Evolutionary conservation across 805 yeast species (phyloP).

Genomic region (Grigorovia yakushimaensis): DNA sequence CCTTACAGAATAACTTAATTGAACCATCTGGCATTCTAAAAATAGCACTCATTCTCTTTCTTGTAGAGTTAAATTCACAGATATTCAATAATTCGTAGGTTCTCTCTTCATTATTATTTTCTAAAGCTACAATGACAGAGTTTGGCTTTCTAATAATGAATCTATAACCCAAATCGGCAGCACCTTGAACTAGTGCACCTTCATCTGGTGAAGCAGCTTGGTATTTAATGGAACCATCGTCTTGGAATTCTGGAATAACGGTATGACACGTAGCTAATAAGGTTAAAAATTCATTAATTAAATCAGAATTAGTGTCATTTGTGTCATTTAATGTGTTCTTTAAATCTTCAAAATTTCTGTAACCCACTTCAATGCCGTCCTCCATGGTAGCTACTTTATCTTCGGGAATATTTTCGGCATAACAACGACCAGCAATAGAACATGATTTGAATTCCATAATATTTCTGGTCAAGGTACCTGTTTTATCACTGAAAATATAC

Average conservation of each 20-base stretch:
- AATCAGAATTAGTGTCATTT: constrained; percentile 25
- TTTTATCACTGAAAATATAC: constrained; percentile 91
- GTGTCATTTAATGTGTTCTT: constrained; percentile 36
- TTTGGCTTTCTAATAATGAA: constrained; percentile 82
- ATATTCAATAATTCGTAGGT: constrained; percentile 76
- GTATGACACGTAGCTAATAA: constrained; percentile 91
- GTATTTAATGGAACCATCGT: constrained; percentile 62
- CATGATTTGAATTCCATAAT: constrained; percentile 95
- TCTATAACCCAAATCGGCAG: constrained; percentile 76
- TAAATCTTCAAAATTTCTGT: constrained; percentile 58
- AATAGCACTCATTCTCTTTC: constrained; percentile 95
- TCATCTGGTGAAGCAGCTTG: constrained; percentile 99
- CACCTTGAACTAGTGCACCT: constrained; percentile 97
- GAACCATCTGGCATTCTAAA: constrained; percentile 91
- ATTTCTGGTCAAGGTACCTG: constrained; percentile 93
- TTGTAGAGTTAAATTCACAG: constrained; percentile 94
- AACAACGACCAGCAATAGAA: constrained; percentile 85
- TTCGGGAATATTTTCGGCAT: constrained; percentile 83
- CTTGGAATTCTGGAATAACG: constrained; percentile 81
- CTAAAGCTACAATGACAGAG: constrained; percentile 55
- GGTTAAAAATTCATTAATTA: constrained; percentile 70
- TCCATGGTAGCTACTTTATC: constrained; percentile 62
- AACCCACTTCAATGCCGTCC: constrained; percentile 80
- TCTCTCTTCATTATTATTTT: constrained; percentile 38
- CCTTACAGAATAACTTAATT: constrained; percentile 83